Evolutionary conservation across 371 early-diverging fungal genomes (phyloP), one percentile per base, ranked within the genome.

Genomic region (Haplosporangium sp.): DNA sequence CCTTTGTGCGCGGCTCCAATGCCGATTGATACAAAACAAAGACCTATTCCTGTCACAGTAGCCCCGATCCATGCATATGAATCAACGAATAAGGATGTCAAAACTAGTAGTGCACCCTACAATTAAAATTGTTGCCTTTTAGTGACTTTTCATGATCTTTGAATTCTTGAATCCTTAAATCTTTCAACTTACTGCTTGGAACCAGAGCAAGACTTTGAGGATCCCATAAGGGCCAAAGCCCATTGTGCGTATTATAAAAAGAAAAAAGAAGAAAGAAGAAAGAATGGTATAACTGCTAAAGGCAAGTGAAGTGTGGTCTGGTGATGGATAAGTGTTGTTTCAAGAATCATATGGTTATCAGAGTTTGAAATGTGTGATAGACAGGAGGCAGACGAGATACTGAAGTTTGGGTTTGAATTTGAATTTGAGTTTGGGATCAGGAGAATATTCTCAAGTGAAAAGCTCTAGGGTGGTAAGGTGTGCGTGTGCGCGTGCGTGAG

Each of bases 201-300:
- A 48, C 79, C 79, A 78, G 39, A 78, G 79, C 11, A 71, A 69
- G 47, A 62, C 61, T 63, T 74, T 78, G 68, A 78, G 79, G 44
- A 78, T 35, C 8, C 59, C 52, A 40, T 57, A 44, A 44, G 66
- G 61, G 50, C 61, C 58, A n/a, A 61, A n/a, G 57, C 66, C 69
- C 77, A 77, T 77, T 17, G 40, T 75, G 20, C 20, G 40, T 61
- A 35, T 42, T 61, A 27, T 27, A 27, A 27, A 27, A 27, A 27
- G 27, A 27, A 27, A 27, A 27, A 27, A 27, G 27, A 27, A 27
- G 27, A 27, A 27, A 27, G 27, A 27, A 27, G 27, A 27, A 27
- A 27, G 27, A 27, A 27, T 27, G 27, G 27, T 27, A 27, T 27
- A 27, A 27, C 27, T 27, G 27, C 27, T 27, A 56, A 58, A 42